Base-by-base conservation (phyloP, 768 basidiomycete genomes). In the Mycena chlorophos region DNA sequence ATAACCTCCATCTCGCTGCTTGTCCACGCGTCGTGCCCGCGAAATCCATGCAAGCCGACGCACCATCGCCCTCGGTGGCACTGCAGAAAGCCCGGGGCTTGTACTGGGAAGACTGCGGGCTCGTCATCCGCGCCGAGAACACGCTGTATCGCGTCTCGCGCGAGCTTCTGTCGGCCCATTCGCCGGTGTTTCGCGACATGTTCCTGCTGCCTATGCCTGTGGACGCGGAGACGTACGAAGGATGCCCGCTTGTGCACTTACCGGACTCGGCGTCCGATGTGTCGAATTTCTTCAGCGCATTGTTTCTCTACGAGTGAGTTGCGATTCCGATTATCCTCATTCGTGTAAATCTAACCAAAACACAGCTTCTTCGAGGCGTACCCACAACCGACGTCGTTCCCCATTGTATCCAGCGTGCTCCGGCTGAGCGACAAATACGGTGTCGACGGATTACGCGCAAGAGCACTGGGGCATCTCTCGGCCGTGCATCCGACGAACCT, bases 111-210 rank as follows among this genome's bases (percentile, higher is more conserved):
- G 55, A 61, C 34, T 57, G 60, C 14, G 56, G 52, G 30, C 42
- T 61, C 29, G 58, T 61, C 20, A 20, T 61, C 28, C 40, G 46
- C 14, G 60, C 60, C 14, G 51, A 61, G 20, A 52, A 46, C 27
- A 61, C 57, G 22, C 47, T 61, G n/a, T 61, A 58, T 30, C 60
- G 60, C 37, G 60, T 61, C 22, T 52, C 57, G 27, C 57, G 57
- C 30, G 56, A 51, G 20, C 22, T 61, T 28, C 49, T 61, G 19
- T 51, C 57, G 34, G 47, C 47, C 10, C 56, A 61, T 55, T 59
- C 57, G 20, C 57, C 58, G 25, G n/a, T n/a, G n/a, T n/a, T n/a
- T n/a, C n/a, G n/a, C n/a, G n/a, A n/a, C n/a, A n/a, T n/a, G n/a
- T n/a, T 51, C 58, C 5, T 58, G 54, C 45, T 25, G 28, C 8